Evolutionary conservation across 352 stramenopile genomes (phyloP).

Genomic region (Globisporangium megalacanthum): DNA sequence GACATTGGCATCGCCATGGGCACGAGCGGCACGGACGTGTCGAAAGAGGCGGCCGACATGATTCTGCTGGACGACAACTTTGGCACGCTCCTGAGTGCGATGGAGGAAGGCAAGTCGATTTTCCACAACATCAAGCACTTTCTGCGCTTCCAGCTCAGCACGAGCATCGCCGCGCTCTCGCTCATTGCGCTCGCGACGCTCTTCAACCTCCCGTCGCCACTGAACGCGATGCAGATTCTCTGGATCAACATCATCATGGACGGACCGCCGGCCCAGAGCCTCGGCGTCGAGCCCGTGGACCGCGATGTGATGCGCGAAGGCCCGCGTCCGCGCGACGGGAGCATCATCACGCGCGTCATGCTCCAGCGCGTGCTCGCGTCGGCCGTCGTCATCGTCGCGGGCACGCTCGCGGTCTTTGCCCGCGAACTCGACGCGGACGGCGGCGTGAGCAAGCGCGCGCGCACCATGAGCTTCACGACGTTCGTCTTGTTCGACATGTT

Average conservation of each 20-base stretch:
- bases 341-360: conserved; percentile 76
- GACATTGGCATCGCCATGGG: conserved; percentile 99
- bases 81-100: conserved; percentile 94
- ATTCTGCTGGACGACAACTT: conserved; percentile 99
- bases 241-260: conserved; percentile 99
- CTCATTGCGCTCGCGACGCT: conserved; percentile 97
- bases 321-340: conserved; percentile 93
- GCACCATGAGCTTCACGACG: conserved; percentile 96
- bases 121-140: conserved; percentile 99
- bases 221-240: conserved; percentile 98
- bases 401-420: conserved; percentile 91
- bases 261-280: conserved; percentile 95
- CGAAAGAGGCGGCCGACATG: conserved; percentile 98
- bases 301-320: conserved; percentile 96
- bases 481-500: conserved; percentile 96
- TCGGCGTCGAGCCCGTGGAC: conserved; percentile 98
- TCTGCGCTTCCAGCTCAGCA: conserved; percentile 98
- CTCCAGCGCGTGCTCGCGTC: conserved; percentile 61
- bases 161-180: conserved; percentile 98
- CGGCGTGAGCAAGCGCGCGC: conserved; percentile 90
- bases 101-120: conserved; percentile 83
- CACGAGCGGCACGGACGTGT: conserved; percentile 96
- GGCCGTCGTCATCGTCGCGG: conserved; percentile 89
- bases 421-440: conserved; percentile 91
- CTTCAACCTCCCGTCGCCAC: conserved; percentile 93